Base-by-base conservation (phyloP, 2,329 filamentous ascomycete species). In the Helicocarpus griseus region DNA sequence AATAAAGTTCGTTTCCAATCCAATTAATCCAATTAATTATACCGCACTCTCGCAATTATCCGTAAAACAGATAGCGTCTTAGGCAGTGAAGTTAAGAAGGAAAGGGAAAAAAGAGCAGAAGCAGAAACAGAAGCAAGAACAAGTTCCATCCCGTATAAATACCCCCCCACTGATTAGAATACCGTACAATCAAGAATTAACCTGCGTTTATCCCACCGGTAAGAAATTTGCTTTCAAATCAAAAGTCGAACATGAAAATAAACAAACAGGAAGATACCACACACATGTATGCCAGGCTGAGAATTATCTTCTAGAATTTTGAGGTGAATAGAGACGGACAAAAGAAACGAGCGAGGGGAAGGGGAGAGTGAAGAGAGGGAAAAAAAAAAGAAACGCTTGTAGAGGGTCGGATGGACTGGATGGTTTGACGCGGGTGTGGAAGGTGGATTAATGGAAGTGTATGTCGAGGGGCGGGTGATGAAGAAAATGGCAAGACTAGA, bases 261-360 rank as follows among this genome's bases (percentile, higher is more conserved):
- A 51, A 46, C 17, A 35, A 19, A n/a, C 28, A 45, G 26, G 9
- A 47, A 38, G 49, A 35, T 22, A 41, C 26, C 54, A 52, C 46
- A 44, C 40, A 48, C 43, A 50, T 33, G 22, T 41, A 31, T 49
- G 38, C 17, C 17, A 19, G 19, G n/a, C 40, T 44, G 21, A 39
- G 39, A 54, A 43, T 39, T 33, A 40, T 33, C 33, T 53, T 49
- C 41, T 47, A 56, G 38, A 35, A 33, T 53, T 17, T 36, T 13
- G 36, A 52, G 47, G 35, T 51, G 36, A 21, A 33, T 8, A 21
- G 21, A 19, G 52, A 40, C 7, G 28, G 17, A 36, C 33, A 39
- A 22, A 49, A 31, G 47, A 41, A 21, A 41, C n/a, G 11, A 49
- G 21, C 22, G 22, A 43, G 40, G 38, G 38, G 19, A 40, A 40